Evolutionary conservation across 2,329 filamentous ascomycete species (phyloP), one percentile per base, ranked within the genome.

Genomic region (Phaeophleospora eucalypticola): DNA sequence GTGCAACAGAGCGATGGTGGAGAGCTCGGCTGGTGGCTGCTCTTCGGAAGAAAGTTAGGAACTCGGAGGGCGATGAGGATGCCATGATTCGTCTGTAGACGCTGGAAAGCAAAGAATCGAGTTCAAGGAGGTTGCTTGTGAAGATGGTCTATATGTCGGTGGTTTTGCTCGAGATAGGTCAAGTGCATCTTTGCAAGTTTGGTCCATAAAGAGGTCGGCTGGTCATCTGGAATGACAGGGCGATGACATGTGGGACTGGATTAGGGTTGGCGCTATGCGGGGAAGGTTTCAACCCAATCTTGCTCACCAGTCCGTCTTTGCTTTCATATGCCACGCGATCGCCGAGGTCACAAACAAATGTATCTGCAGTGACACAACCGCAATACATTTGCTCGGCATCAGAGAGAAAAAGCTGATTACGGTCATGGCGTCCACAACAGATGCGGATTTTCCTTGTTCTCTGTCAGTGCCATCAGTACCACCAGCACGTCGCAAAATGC

Each of bases 41-140:
- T 32, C 9, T 43, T 37, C 67, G 65, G 62, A 64, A 66, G 58
- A 68, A 67, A 42, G 63, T 67, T 16, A 68, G 59, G 61, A 69
- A 67, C 45, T 68, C 62, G 21, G 67, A 65, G 9, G 67, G 63
- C 19, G 65, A 65, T n/a, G 63, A 55, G 41, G 57, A 36, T 18
- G 57, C 45, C 65, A 67, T 67, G 24, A 16, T 61, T n/a, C 43
- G n/a, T 43, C 32, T 6, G 7, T 29, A 29, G 6, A 7, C 24
- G 24, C 24, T 29, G 7, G 24, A 29, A 7, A 6, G 12, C 7
- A 12, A 29, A 12, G 24, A 6, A 7, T 6, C 6, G 24, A 29
- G 6, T 29, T 6, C 24, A 29, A 12, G 24, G 6, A 12, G 12
- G 12, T 29, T 29, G 12, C 24, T 12, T 29, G 24, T 29, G 6